Evolutionary conservation across 257 asterid species (phyloP).

Genomic region (Solanum dulcamara): DNA sequence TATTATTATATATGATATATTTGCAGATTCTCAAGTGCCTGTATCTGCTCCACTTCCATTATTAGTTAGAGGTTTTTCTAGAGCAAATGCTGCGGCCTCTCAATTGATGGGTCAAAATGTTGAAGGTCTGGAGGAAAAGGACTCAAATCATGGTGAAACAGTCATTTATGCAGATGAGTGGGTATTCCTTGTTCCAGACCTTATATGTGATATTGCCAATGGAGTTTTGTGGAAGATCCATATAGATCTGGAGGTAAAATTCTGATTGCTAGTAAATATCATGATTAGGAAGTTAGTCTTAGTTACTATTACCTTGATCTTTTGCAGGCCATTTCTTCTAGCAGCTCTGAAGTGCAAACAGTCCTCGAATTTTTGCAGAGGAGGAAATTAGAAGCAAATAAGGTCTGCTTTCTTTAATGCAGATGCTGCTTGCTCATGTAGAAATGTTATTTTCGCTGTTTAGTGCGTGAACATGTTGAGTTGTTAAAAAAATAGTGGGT

Average conservation of each 20-base stretch:
- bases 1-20: conserved; percentile 71
- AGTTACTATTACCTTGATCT: conserved; percentile 8
- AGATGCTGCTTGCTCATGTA: background rate
- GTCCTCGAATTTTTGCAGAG: conserved; percentile 87
- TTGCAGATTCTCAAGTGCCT: conserved; percentile 64
- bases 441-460: background rate
- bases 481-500: background rate
- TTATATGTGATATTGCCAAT: conserved; percentile 59
- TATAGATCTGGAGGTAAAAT: conserved; percentile 86
- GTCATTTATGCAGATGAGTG: conserved; percentile 67
- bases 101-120: conserved; percentile 27
- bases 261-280: conserved; percentile 8
- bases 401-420: conserved; percentile 31
- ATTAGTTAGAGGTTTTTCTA: conserved; percentile 58
- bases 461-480: background rate
- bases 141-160: conserved; percentile 33
- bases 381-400: conserved; percentile 74
- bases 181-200: conserved; percentile 84
- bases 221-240: conserved; percentile 74
- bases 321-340: conserved; percentile 82
- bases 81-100: conserved; percentile 34
- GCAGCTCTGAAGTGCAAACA: conserved; percentile 75
- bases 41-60: conserved; percentile 96
- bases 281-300: conserved; percentile 1
- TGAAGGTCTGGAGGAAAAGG: conserved; percentile 28